Conservation (phyloP, 1,284 basidiomycete species). For the Erythrobasidium hasegawianum region DNA sequence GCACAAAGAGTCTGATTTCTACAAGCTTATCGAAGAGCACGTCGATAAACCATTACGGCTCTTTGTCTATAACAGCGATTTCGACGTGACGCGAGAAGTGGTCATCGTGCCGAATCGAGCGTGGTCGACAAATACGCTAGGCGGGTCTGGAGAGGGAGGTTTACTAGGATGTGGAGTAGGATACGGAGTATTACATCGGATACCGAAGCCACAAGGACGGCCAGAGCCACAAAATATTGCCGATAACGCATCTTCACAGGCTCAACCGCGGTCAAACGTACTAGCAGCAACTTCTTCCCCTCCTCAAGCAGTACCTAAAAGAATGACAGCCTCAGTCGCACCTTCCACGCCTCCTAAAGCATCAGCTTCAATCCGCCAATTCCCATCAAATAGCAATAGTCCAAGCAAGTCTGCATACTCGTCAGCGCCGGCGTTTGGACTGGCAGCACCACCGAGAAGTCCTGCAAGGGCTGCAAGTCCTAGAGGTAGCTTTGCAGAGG, state of each 20-base stretch:
- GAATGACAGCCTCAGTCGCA: conserved; percentile 18
- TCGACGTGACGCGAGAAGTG: conserved; percentile 59
- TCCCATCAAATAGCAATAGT: neutral
- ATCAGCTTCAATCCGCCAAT: neutral
- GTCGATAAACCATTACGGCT: conserved; percentile 86
- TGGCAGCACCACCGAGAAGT: conserved; percentile 17
- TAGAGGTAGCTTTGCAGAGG: conserved; percentile 22
- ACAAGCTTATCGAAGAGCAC: conserved; percentile 93
- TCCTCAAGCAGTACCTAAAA: conserved; percentile 11
- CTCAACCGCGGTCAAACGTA: conserved; percentile 1
- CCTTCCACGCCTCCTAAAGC: conserved; percentile 17
- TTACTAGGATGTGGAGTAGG: conserved; percentile 87
- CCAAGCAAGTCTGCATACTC: neutral
- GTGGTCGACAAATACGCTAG: conserved; percentile 55
- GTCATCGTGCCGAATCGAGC: conserved; percentile 76
- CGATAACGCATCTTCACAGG: neutral
- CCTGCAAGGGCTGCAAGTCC: conserved; percentile 11
- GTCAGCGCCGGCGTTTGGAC: neutral
- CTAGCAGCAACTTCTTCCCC: neutral
- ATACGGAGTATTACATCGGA: conserved; percentile 77
- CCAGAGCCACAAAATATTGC: neutral
- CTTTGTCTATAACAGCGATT: conserved; percentile 95
- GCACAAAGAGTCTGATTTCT: conserved; percentile 91
- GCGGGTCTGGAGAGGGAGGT: conserved; percentile 63
- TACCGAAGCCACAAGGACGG: conserved; percentile 57